phyloP scores from a whole-genome alignment of 805 yeast species.

The Saccharomycopsis olivae region DNA sequence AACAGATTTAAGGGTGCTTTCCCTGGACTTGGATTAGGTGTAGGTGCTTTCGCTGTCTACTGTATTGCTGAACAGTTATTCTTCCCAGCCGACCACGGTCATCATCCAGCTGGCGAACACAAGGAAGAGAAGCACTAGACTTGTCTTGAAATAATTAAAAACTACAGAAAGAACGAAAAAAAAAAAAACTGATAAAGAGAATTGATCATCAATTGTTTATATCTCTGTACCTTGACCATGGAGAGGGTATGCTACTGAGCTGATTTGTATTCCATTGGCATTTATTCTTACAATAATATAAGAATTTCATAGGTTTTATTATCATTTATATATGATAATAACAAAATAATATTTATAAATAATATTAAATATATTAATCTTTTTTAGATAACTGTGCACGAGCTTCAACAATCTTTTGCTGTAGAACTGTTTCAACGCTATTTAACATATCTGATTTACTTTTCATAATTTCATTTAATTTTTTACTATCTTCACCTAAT shows the following conservation, averaged over 20 bases:
- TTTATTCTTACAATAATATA: no score
- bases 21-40: slow-evolving; percentile 75
- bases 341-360: no score
- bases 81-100: slow-evolving; percentile 17
- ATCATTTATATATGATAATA: no score
- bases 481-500: slow-evolving; percentile 59
- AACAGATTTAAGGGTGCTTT: slow-evolving; percentile 61
- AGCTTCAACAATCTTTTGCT: slow-evolving; percentile 33
- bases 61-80: slow-evolving; percentile 30
- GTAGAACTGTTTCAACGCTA: slow-evolving; percentile 47
- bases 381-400: not conserved
- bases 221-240: no score
- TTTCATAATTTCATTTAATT: slow-evolving; percentile 62
- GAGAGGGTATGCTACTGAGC: no score
- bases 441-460: slow-evolving; percentile 60
- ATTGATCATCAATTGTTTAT: no score
- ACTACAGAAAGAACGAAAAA: not conserved
- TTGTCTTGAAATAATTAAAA: not conserved
- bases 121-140: not conserved
- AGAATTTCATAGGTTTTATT: no score
- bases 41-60: slow-evolving; percentile 62
- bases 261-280: no score
- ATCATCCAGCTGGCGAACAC: slow-evolving; percentile 15
- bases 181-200: no score
- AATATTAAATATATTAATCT: no score